Evolutionary conservation across 225 moss, liverwort and hornwort species (phyloP).

Genomic region (Polytrichum formosum): DNA sequence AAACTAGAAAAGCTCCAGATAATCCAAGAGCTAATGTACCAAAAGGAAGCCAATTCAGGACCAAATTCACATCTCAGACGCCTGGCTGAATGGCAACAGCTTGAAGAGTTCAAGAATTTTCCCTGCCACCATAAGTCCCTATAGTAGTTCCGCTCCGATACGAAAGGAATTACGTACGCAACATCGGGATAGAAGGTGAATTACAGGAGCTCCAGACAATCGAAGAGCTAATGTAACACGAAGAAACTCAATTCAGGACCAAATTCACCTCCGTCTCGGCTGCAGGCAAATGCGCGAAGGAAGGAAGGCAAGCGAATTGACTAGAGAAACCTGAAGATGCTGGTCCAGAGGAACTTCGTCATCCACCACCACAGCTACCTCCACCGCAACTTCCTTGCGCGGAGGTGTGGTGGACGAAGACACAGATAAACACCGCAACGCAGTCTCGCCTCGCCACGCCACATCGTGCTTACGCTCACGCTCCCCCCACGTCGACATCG

Average conservation of each 20-base stretch:
- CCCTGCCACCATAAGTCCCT: too few relatives aligned
- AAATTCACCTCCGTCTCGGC: background rate
- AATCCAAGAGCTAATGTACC: too few relatives aligned
- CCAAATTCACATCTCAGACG: too few relatives aligned
- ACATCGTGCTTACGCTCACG: background rate
- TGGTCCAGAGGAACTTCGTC: constrained; percentile 27
- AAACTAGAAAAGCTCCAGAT: too few relatives aligned
- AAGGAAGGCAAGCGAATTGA: background rate
- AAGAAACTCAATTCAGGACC: background rate
- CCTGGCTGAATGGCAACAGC: too few relatives aligned
- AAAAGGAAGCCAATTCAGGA: too few relatives aligned
- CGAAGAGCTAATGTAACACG: background rate
- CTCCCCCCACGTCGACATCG: too few relatives aligned
- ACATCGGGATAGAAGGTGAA: too few relatives aligned
- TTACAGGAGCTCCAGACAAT: too few relatives aligned
- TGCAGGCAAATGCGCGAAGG: background rate
- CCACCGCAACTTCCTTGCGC: constrained; percentile 46
- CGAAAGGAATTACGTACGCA: too few relatives aligned
- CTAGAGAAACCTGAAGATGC: constrained; percentile 21
- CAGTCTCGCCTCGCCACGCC: constrained; percentile 7
- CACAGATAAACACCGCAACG: constrained; percentile 17
- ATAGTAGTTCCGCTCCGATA: too few relatives aligned
- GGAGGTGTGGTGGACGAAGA: constrained; percentile 27
- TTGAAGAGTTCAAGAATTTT: too few relatives aligned
- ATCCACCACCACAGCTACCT: constrained; percentile 61